A percentile compares a stretch with the other conserved stretches of the same genome.
Evolutionary conservation across 2,329 filamentous ascomycete species (phyloP).

Genomic region (Aspergillus sojae): DNA sequence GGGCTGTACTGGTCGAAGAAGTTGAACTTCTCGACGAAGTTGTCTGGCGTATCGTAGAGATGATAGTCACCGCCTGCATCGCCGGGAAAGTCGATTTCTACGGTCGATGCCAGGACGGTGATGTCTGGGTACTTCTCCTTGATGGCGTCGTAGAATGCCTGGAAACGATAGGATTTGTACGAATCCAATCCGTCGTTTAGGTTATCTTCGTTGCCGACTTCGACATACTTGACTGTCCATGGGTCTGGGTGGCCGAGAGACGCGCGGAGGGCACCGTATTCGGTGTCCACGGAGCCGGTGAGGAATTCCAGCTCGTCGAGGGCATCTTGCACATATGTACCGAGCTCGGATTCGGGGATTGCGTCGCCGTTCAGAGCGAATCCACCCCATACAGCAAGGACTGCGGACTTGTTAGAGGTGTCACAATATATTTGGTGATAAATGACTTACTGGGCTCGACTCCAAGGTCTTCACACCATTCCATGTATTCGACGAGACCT

Average conservation of each 20-base stretch:
- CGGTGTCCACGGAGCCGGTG: conserved; percentile 30
- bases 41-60: conserved; percentile 55
- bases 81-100: conserved; percentile 29
- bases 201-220: conserved; percentile 71
- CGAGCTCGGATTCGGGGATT: conserved; percentile 40
- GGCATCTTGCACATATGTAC: conserved; percentile 37
- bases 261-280: conserved; percentile 54
- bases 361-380: conserved; percentile 41
- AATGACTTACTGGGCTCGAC: conserved; percentile 39
- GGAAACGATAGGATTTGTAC: conserved; percentile 59
- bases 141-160: conserved; percentile 63
- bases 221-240: conserved; percentile 63
- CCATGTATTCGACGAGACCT: conserved; percentile 50
- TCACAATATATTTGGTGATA: neutral
- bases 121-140: conserved; percentile 59
- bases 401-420: conserved; percentile 10
- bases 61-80: conserved; percentile 46
- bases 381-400: conserved; percentile 50
- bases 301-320: conserved; percentile 38
- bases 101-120: conserved; percentile 42
- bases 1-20: conserved; percentile 54
- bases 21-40: conserved; percentile 53
- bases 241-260: conserved; percentile 64
- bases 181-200: conserved; percentile 56
- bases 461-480: conserved; percentile 15